Evolutionary conservation across 2,329 filamentous ascomycete species (phyloP), one percentile per base, ranked within the genome.

Genomic region (Diaporthe sp.): DNA sequence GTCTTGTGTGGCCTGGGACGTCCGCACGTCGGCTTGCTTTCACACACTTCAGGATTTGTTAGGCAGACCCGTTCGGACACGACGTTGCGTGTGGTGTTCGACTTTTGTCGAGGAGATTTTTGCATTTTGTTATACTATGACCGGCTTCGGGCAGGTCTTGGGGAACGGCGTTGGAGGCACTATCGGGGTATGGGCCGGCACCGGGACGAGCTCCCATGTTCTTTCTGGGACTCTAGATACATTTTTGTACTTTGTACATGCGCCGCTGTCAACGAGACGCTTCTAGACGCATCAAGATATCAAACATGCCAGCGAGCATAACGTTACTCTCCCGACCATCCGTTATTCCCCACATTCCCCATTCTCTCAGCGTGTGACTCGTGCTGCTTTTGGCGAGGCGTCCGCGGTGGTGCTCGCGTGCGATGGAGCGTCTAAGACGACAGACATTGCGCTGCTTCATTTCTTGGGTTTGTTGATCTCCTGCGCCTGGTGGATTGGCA

Each of bases 401-500:
- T 53, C 44, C 3, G 32, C 27, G 9, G 63, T 27, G 8, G 47
- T 39, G 32, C 9, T 39, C 8, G 39, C n/a, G n/a, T 39, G 15
- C 17, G n/a, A 68, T 39, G 63, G 22, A 12, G 15, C 13, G 15
- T 53, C n/a, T 53, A 17, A 32, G 47, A 44, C 4, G 12, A 27
- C 19, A 15, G 30, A 13, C 12, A 19, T 15, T 61, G 42, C 10
- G 22, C 25, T 32, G 22, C 22, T 25, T 30, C 71, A 72, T 17
- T 77, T 79, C 73, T 85, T 82, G 51, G 85, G 80, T n/a, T 72
- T 73, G 76, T 55, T 79, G 56, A 55, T 53, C 51, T 70, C 66
- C 39, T 70, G 66, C 73, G 78, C 70, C 22, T 78, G 73, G 44
- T 73, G 72, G 32, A 77, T 73, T 3, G 94, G 93, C 70, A 89